A percentile compares a stretch with the other conserved stretches of the same genome.
These are phyloP conservation scores for Stenogyne calaminthoides DNA, from an alignment of 305 asterid species.

Conservation along the genomic window DNA sequence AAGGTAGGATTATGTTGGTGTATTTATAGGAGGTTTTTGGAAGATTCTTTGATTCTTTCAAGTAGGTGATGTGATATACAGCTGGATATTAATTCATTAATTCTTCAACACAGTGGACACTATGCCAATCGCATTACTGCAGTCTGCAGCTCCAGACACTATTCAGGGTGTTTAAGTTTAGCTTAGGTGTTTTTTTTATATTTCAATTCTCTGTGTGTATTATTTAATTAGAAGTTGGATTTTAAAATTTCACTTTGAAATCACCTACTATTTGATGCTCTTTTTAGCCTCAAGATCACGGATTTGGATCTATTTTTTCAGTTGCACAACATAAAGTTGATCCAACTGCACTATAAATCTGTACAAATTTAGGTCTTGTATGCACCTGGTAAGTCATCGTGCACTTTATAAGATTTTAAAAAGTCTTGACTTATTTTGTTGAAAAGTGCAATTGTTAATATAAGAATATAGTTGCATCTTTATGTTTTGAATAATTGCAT, in stretches of 20 bases:
- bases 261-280: not conserved
- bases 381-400: too few relatives aligned
- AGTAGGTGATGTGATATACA: constrained; percentile 23
- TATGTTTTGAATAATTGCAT: too few relatives aligned
- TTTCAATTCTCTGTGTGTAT: not conserved
- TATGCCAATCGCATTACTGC: not conserved
- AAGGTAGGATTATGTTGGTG: constrained; percentile 8
- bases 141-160: not conserved
- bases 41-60: not conserved
- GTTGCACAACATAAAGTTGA: too few relatives aligned
- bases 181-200: too few relatives aligned
- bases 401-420: too few relatives aligned
- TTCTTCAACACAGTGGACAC: not conserved
- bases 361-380: too few relatives aligned
- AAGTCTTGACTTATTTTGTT: too few relatives aligned
- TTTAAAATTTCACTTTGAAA: not conserved
- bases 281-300: too few relatives aligned
- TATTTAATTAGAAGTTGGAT: not conserved
- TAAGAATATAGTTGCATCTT: too few relatives aligned
- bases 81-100: not conserved
- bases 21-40: constrained; percentile 18
- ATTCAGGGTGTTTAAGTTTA: not conserved
- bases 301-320: too few relatives aligned
- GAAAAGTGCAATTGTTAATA: too few relatives aligned
- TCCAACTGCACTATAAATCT: too few relatives aligned